Conservation (phyloP, 2,329 filamentous ascomycete genomes). For the Colletotrichum kahawae region DNA sequence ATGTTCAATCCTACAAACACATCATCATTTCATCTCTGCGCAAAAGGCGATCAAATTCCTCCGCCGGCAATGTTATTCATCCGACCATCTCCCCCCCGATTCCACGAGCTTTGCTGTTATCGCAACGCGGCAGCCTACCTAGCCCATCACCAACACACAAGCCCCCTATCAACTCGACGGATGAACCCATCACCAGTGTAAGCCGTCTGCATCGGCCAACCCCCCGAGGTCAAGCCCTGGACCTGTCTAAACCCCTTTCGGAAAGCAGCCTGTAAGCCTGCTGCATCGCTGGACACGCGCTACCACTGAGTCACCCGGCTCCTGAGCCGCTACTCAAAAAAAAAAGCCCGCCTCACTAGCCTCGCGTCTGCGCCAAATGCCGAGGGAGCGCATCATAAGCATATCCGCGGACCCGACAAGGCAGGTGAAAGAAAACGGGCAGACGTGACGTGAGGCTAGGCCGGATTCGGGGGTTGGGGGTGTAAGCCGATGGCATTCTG, state of each 20-base stretch:
- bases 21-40: not conserved
- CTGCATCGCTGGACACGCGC: not conserved
- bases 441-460: not conserved
- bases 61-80: not conserved
- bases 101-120: no score
- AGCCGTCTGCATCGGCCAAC: not conserved
- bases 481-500: not conserved
- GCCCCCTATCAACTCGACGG: not conserved
- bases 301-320: not conserved
- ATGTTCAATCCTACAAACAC: not conserved
- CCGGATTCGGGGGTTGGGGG: not conserved
- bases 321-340: not conserved
- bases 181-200: conserved; percentile 14
- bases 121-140: not conserved
- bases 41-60: not conserved
- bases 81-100: not conserved
- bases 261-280: not conserved
- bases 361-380: not conserved
- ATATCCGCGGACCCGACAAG: not conserved
- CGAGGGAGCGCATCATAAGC: not conserved
- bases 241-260: not conserved
- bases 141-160: not conserved
- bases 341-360: not conserved
- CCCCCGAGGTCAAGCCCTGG: not conserved
- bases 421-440: not conserved